These are phyloP conservation scores for Citrus mangshanensis DNA, from an alignment of 345 rosid species.

Conservation along the genomic window DNA sequence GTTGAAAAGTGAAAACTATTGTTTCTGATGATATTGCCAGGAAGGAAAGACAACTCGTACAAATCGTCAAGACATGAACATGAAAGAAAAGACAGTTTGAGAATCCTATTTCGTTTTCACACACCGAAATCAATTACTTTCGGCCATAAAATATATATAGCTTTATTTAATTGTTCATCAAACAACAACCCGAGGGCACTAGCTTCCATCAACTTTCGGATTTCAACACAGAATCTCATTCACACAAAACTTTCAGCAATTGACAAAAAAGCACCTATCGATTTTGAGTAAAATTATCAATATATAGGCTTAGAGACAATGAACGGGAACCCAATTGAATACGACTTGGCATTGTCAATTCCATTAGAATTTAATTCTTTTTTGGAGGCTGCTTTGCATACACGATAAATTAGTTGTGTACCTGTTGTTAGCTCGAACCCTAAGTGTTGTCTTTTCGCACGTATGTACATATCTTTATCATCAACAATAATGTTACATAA, in stretches of 20 bases:
- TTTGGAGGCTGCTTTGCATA: conserved; percentile 2
- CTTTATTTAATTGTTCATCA: no score
- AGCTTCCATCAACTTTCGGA: neutral
- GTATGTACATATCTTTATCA: neutral
- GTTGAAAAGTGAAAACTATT: neutral
- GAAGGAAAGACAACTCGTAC: neutral
- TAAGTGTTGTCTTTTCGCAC: neutral
- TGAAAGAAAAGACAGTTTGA: neutral
- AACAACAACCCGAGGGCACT: no score
- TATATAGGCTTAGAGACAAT: neutral
- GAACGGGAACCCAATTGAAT: neutral
- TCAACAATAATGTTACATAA: neutral
- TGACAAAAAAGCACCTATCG: neutral
- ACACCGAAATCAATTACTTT: neutral
- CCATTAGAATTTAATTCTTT: neutral
- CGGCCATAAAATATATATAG: neutral
- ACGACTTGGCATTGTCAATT: neutral
- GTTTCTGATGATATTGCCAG: neutral
- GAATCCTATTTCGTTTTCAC: neutral
- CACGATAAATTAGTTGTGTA: neutral
- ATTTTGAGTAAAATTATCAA: neutral
- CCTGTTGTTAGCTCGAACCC: neutral
- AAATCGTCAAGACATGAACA: neutral
- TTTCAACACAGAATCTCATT: neutral
- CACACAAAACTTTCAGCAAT: neutral